Evolutionary conservation across 2,329 filamentous ascomycete species (phyloP), one percentile per base, ranked within the genome.

Genomic region (Gaeumannomyces tritici): DNA sequence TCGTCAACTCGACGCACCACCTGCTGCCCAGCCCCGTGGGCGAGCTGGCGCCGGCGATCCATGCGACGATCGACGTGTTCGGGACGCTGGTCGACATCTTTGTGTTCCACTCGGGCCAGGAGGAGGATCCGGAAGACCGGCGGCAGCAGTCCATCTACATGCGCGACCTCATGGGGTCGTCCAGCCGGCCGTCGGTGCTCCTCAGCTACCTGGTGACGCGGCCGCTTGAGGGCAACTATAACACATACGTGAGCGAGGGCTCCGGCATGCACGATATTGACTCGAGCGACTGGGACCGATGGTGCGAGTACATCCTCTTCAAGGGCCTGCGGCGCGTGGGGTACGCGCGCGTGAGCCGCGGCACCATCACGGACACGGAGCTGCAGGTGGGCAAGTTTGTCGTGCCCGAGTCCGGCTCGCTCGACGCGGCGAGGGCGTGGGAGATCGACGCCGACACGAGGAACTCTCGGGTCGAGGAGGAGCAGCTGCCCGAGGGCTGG

Each of bases 301-400:
- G 95, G 95, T 99, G 95, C 79, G 93, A 99, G 79, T 99, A 99
- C 75, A 97, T 99, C 67, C 79, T 99, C 29, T 99, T 91, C 81
- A 97, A 97, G 80, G 87, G 87, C 15, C 77, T 99, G 65, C 88
- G 87, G 75, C 84, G 93, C 65, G 88, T 89, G 0, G 93, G 91
- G 1, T 99, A 99, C 73, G 95, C 95, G 4, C 82, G 95, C 62
- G 88, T 99, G 61, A 93, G 89, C 69, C 83, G 95, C 69, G 87
- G 88, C 68, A 96, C 91, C 1, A 98, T 99, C 68, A 99, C 95
- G 15, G 95, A 99, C 73, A 99, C 95, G 2, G 95, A 99, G 77
- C 81, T 99, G 62, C 95, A 99, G 80, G 90, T 96, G 35, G 95
- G 91, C 68, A 98, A 98, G 75, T 98, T 99, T 75, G 84, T 93